Evolutionary conservation across 2,329 filamentous ascomycete genomes (phyloP).

Genomic region (Trichoderma semiorbis): DNA sequence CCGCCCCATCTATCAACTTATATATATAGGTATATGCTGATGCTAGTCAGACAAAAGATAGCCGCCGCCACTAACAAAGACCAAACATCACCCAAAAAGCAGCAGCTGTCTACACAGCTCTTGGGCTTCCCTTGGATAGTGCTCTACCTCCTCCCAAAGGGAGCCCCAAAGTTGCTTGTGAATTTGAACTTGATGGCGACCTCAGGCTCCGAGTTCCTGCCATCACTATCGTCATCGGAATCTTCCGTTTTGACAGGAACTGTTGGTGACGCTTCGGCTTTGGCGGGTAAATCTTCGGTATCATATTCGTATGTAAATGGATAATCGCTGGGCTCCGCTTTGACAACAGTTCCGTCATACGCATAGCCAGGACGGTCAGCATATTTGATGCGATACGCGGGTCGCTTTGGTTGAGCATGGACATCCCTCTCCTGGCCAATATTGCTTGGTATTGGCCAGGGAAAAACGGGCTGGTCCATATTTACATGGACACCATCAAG

Average conservation of each 20-base stretch:
- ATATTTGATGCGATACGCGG: neutral
- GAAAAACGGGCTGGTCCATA: neutral
- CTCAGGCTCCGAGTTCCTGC: conserved; percentile 34
- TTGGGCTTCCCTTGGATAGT: neutral
- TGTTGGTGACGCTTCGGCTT: neutral
- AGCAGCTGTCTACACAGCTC: neutral
- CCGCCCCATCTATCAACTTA: neutral
- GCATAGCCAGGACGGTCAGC: neutral
- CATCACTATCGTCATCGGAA: neutral
- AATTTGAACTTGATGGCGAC: conserved; percentile 44
- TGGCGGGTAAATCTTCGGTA: neutral
- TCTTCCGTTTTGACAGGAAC: neutral
- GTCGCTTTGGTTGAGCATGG: neutral
- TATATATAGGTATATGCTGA: neutral
- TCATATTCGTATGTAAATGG: neutral
- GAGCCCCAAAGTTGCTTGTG: conserved; percentile 47
- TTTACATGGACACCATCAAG: neutral
- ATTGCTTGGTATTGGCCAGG: neutral
- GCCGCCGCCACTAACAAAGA: neutral
- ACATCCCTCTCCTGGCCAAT: neutral
- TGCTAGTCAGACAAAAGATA: neutral
- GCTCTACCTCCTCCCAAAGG: conserved; percentile 35
- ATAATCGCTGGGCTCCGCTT: neutral
- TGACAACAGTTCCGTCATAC: neutral
- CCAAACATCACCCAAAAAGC: neutral